Evolutionary conservation across 2,329 filamentous ascomycete species (phyloP).

Genomic region (Phyllosticta citriasiana): DNA sequence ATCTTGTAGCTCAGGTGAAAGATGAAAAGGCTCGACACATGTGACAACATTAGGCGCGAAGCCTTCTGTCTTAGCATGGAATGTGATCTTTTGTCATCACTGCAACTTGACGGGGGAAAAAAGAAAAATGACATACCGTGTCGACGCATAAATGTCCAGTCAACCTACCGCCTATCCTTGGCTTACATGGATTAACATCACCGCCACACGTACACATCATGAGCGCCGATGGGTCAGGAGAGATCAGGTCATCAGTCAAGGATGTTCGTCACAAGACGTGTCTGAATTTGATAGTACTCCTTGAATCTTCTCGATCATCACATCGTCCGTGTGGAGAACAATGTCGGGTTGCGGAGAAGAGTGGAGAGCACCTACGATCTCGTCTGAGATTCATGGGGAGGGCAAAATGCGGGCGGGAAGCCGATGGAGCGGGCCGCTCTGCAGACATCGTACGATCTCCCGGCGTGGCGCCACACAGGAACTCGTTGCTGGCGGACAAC

Average conservation of each 20-base stretch:
- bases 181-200: neutral
- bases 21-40: slow-evolving; percentile 16
- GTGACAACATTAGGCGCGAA: slow-evolving; percentile 12
- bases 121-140: neutral
- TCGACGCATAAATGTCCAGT: neutral
- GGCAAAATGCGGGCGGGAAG: neutral
- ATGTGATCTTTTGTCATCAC: slow-evolving; percentile 19
- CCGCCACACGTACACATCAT: neutral
- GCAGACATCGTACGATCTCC: slow-evolving; percentile 9
- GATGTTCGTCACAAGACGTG: slow-evolving; percentile 2
- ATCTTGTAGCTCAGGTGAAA: slow-evolving; percentile 13
- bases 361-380: neutral
- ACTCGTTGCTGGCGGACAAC: neutral
- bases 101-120: neutral
- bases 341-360: neutral
- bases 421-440: neutral
- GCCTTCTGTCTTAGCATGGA: slow-evolving; percentile 21
- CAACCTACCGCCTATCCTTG: neutral
- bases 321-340: neutral
- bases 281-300: slow-evolving; percentile 13
- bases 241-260: slow-evolving; percentile 4
- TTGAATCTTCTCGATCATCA: slow-evolving; percentile 12
- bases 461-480: slow-evolving; percentile 2
- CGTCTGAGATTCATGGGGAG: neutral
- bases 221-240: neutral